Evolutionary conservation across 140 eudicot species (phyloP), one percentile per base, ranked within the genome.

Genomic region (Ambrosia hybrid): DNA sequence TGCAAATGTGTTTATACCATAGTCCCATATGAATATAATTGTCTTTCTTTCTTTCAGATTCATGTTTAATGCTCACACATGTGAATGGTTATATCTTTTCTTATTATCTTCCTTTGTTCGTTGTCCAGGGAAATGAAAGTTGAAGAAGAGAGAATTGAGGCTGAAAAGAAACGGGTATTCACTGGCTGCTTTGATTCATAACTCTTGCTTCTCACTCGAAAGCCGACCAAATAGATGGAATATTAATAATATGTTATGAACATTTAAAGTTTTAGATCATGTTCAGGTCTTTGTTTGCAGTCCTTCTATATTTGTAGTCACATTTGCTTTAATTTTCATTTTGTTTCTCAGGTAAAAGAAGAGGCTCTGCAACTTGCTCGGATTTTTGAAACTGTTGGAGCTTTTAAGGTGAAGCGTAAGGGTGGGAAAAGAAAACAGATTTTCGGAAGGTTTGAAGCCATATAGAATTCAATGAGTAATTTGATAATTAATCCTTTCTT

Each of bases 71-170:
- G 45, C 6, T 55, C 9, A 8, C 66, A 51, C 41, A 52, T 13
- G 38, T 51, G 71, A 74, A 60, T 30, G 8, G 0, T 37, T 43
- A 70, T 4, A 49, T 48, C 75, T 5, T 13, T 52, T 58, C 39
- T 58, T 60, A 73, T 72, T 65, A 14, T 39, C 66, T 60, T 73
- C 16, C 45, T 15, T 78, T 66, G 5, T 56, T 58, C 67, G 61
- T 80, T 30, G n/a, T 77, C 71, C 83, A 94, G 99, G 89, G 99
- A 95, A 85, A 95, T 95, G 97, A 84, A 86, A 97, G 77, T 85
- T 72, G 97, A 95, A 82, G 92, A 88, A 60, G 97, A 95, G 76
- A 95, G 97, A 80, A 91, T 95, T 75, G 97, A 91, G 81, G 96
- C 97, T 8, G 99, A 95, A 84, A 91, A 91, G 71, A 64, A 76